Evolutionary conservation across 2,329 filamentous ascomycete species (phyloP), one percentile per base, ranked within the genome.

Genomic region (Epichloe coenophiala): DNA sequence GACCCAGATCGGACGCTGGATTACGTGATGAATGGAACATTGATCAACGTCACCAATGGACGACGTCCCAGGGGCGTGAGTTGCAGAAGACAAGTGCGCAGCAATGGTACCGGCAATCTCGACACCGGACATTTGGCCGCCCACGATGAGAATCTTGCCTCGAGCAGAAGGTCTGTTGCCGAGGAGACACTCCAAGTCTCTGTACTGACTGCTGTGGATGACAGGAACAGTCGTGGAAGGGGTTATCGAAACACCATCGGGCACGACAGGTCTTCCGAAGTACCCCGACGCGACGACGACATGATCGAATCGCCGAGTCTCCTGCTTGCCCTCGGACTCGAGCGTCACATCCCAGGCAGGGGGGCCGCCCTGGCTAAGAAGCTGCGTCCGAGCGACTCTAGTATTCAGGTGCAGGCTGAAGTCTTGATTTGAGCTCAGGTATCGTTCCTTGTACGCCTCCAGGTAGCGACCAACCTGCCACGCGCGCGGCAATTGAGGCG

Each of bases 61-160:
- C 33, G 63, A 70, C 1, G 65, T 53, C 0, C 65, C 67, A 0
- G 81, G 76, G 0, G 77, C 75, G 61, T 84, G 70, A 12, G 66
- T 64, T 3, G 76, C 75, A 5, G 80, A 80, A 0, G 86, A 90
- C 1, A 91, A 64, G 54, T 89, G 80, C 4, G 80, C 73, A 11
- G 85, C 86, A 47, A 90, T 77, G 2, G 82, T 81, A 9, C 80
- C 82, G 0, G 86, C 83, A 46, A 84, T 83, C 68, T 94, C 88
- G 5, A 86, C 78, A 0, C 86, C 87, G 2, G 86, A 91, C 76
- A 93, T 89, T 58, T 89, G 86, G 0, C 86, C 87, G 1, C 88
- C 88, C 1, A 89, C 78, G 0, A 94, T 72, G 1, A 88, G 71
- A 15, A 93, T 80, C 59, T 82, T 86, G 17, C 78, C 76, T 1